These are phyloP conservation scores for Candida silvatica DNA, from an alignment of 805 yeast species.

Conservation along the genomic window DNA sequence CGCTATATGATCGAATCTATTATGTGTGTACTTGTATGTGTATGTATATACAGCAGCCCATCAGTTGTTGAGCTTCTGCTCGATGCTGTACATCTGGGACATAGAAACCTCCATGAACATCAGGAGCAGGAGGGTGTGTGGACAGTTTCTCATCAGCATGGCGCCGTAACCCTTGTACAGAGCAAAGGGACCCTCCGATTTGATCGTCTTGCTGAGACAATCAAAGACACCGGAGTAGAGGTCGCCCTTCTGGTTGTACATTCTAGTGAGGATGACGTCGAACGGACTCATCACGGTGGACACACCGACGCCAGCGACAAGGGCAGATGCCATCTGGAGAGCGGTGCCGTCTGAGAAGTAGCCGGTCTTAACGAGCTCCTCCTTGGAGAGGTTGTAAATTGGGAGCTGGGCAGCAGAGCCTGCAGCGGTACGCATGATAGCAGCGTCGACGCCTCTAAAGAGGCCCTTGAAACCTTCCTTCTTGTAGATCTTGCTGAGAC, in stretches of 20 bases:
- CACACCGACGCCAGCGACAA: constrained; percentile 84
- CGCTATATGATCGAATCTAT: too few species aligned
- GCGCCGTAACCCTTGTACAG: constrained; percentile 94
- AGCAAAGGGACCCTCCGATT: constrained; percentile 77
- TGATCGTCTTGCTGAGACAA: constrained; percentile 77
- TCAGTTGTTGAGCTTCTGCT: constrained; percentile 20
- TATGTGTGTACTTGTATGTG: background rate
- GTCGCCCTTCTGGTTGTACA: constrained; percentile 89
- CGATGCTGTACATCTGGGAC: constrained; percentile 42
- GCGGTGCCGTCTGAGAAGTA: constrained; percentile 43
- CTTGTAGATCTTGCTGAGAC: constrained; percentile 50
- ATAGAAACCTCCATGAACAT: constrained; percentile 95
- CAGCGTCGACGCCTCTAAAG: constrained; percentile 91
- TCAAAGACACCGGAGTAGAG: constrained; percentile 82
- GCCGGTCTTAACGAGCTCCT: constrained; percentile 43
- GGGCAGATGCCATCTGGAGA: constrained; percentile 65
- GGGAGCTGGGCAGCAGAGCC: constrained; percentile 96
- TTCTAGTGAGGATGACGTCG: constrained; percentile 91
- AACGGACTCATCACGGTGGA: constrained; percentile 96
- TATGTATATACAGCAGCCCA: background rate
- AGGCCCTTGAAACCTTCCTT: constrained; percentile 72
- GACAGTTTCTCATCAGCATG: constrained; percentile 85
- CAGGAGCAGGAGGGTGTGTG: constrained; percentile 85
- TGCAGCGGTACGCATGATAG: constrained; percentile 86
- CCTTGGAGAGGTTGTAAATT: constrained; percentile 72